Conservation (phyloP, 495 filamentous ascomycete genomes). For the Glutinoglossum americanum region DNA sequence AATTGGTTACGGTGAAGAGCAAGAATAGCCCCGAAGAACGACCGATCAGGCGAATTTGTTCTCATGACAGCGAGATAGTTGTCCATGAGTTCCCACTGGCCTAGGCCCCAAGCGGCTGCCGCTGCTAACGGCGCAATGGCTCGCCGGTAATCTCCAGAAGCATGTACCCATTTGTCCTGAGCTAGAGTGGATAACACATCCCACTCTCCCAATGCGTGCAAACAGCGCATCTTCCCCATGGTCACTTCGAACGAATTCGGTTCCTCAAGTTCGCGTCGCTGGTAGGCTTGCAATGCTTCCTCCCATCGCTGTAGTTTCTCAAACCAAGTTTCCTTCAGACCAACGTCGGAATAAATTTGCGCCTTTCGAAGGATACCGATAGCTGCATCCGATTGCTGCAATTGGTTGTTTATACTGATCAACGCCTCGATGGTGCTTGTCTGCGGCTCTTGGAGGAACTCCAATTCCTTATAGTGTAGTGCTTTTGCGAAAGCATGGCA, state of each 20-base stretch:
- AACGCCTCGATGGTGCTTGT: constrained; percentile 88
- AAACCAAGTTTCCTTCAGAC: constrained; percentile 93
- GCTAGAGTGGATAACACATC: constrained; percentile 71
- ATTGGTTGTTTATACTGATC: constrained; percentile 95
- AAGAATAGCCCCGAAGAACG: constrained; percentile 92
- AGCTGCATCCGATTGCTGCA: constrained; percentile 92
- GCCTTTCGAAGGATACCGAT: constrained; percentile 92
- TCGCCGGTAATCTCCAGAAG: constrained; percentile 60
- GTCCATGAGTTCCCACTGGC: constrained; percentile 96
- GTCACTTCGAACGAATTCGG: constrained; percentile 68
- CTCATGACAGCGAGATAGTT: constrained; percentile 91
- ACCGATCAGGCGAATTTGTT: constrained; percentile 70
- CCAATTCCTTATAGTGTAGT: constrained; percentile 93
- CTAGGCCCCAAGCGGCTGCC: constrained; percentile 90
- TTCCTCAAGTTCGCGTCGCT: constrained; percentile 44
- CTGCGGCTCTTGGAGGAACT: constrained; percentile 93
- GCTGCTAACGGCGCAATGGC: constrained; percentile 82
- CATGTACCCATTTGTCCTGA: constrained; percentile 81
- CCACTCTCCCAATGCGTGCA: constrained; percentile 95
- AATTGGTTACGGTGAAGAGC: constrained; percentile 89
- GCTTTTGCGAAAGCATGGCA: constrained; percentile 97
- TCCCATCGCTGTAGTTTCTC: constrained; percentile 97
- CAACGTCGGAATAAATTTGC: constrained; percentile 82
- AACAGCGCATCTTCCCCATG: constrained; percentile 98
- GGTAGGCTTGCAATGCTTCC: constrained; percentile 82